Evolutionary conservation across 1,284 basidiomycete genomes (phyloP).

Genomic region (Ceratobasidium sp.): DNA sequence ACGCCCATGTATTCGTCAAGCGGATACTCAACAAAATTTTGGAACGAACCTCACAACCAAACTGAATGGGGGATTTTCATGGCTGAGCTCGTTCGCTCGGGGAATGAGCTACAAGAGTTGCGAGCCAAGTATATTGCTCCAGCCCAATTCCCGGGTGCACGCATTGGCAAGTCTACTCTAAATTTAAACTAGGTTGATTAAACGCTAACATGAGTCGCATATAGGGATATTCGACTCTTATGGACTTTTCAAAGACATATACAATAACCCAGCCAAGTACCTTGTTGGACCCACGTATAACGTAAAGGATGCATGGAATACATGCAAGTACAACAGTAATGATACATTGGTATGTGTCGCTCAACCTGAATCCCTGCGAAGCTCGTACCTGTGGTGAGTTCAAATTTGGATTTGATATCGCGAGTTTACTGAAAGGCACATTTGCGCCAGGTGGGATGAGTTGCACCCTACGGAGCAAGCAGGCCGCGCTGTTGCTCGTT

Average conservation of each 20-base stretch:
- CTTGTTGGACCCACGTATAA: conserved; percentile 66
- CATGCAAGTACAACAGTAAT: conserved; percentile 52
- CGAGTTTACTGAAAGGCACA: neutral
- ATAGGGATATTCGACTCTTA: conserved; percentile 50
- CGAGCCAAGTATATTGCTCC: conserved; percentile 48
- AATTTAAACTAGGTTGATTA: conserved; percentile 45
- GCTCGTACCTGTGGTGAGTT: conserved; percentile 36
- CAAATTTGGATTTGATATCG: neutral
- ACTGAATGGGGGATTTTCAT: conserved; percentile 54
- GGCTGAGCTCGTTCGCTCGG: conserved; percentile 49
- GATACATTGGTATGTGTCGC: conserved; percentile 21
- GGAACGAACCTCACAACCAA: conserved; percentile 50
- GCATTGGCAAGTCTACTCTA: conserved; percentile 50
- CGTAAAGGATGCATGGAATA: conserved; percentile 58
- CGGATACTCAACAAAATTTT: conserved; percentile 52
- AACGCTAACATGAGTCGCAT: conserved; percentile 39
- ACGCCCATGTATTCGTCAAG: conserved; percentile 49
- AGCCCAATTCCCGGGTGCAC: conserved; percentile 48
- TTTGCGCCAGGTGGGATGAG: conserved; percentile 5
- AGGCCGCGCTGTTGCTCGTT: conserved; percentile 3
- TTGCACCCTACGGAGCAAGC: conserved; percentile 17
- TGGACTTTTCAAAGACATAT: conserved; percentile 61
- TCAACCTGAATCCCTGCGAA: conserved; percentile 23
- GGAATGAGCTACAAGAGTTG: conserved; percentile 51
- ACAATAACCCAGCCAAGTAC: conserved; percentile 56